Evolutionary conservation across 1,284 basidiomycete genomes (phyloP).

Genomic region (Mycena sp.): DNA sequence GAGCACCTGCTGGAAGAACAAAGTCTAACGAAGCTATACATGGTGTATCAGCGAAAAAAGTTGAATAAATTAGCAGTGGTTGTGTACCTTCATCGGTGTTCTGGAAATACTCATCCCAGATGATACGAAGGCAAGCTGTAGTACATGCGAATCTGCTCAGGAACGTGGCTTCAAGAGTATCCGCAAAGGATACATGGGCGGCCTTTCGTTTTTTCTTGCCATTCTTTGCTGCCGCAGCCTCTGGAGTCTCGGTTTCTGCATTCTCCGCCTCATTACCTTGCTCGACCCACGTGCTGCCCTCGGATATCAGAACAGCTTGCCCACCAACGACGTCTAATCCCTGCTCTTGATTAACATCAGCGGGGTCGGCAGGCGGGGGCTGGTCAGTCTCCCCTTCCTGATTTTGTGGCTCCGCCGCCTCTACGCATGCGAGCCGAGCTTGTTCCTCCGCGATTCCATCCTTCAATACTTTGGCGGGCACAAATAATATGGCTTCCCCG

Average conservation of each 20-base stretch:
- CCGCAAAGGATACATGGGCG: background rate
- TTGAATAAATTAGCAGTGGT: background rate
- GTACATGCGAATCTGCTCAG: conserved; percentile 19
- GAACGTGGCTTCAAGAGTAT: conserved; percentile 6
- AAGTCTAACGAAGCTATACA: background rate
- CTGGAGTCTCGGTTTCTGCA: background rate
- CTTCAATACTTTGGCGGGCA: too few species aligned
- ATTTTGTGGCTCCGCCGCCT: background rate
- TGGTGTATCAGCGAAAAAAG: background rate
- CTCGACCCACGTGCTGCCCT: conserved; percentile 3
- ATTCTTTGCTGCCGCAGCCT: background rate
- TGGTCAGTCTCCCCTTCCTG: background rate
- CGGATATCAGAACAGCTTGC: background rate
- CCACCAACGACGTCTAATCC: conserved; percentile 2
- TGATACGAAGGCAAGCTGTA: conserved; percentile 17
- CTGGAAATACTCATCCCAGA: conserved; percentile 27
- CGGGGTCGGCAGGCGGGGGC: too few species aligned
- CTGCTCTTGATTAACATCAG: background rate
- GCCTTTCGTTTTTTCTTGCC: conserved; percentile 7
- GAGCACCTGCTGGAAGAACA: conserved; percentile 9
- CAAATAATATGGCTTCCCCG: conserved; percentile 11
- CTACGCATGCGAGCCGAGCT: too few species aligned
- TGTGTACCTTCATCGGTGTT: conserved; percentile 20
- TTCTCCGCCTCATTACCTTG: too few species aligned
- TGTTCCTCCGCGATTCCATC: too few species aligned